Percentiles rank a stretch among this genome's conserved stretches.
phyloP scores from a whole-genome alignment of 1,139 yeast species.

The Debaryomycetaceae sp. region DNA sequence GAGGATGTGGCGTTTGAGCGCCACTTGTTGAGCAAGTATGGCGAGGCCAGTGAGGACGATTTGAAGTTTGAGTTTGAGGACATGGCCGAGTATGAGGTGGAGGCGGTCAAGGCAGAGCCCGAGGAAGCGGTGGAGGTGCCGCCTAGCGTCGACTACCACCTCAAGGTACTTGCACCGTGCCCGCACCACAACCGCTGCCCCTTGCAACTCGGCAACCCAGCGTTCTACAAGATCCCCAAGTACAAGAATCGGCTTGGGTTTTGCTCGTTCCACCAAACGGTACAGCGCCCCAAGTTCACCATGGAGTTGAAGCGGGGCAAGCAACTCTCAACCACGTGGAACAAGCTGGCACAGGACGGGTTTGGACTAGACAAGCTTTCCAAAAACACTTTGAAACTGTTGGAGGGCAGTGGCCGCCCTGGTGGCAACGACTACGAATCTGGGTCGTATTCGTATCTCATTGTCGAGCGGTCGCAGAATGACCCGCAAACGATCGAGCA shows the following conservation, averaged over 20 bases:
- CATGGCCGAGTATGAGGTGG: conserved; percentile 35
- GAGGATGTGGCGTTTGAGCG: conserved; percentile 31
- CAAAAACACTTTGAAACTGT: conserved; percentile 22
- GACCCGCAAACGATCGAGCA: conserved; percentile 27
- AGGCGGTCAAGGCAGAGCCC: conserved; percentile 19
- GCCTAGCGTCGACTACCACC: conserved; percentile 44
- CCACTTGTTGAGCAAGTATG: conserved; percentile 32
- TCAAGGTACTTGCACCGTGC: conserved; percentile 81
- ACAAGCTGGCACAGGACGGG: conserved; percentile 47
- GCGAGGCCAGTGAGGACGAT: conserved; percentile 40
- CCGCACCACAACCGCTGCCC: conserved; percentile 88
- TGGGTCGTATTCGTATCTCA: conserved; percentile 72
- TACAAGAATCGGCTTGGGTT: conserved; percentile 61
- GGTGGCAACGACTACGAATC: conserved; percentile 69
- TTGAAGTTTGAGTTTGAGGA: conserved; percentile 47
- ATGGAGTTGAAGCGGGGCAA: conserved; percentile 82
- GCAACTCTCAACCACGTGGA: conserved; percentile 72
- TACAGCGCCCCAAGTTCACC: conserved; percentile 72
- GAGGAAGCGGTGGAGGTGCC: conserved; percentile 1
- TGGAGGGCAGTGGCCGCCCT: conserved; percentile 69
- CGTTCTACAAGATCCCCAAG: conserved; percentile 56
- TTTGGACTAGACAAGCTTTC: conserved; percentile 38
- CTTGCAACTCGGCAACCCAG: conserved; percentile 71
- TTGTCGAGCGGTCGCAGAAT: conserved; percentile 56
- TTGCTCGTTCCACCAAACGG: conserved; percentile 72